Base-by-base conservation (phyloP, 257 asterid genomes). In the Coffea eugenioides region DNA sequence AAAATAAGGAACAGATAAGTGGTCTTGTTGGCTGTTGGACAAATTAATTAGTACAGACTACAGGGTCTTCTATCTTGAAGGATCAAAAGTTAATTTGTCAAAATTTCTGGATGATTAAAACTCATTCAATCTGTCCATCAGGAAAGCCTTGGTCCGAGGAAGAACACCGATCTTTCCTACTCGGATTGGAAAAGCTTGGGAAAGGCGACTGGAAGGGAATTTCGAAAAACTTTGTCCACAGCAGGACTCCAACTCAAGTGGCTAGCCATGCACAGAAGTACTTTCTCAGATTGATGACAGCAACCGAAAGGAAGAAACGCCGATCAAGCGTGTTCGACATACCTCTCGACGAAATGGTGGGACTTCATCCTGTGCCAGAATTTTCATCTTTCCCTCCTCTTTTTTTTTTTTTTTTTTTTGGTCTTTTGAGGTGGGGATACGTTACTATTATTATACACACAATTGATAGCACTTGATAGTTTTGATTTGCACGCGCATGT, bases 211-310 rank as follows among this genome's bases (percentile, higher is more conserved):
- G 97, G 97, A 92, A 90, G 73, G 97, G 90, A 52, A 90, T 92
- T 6, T 82, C 97, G 0, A 78, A 49, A 20, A 77, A 79, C 16
- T 92, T 62, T 70, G 97, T 92, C 1, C 88, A 86, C 2, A 34
- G 91, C 2, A 88, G 95, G 64, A 89, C 83, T 20, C 82, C 95
- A 16, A 77, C 94, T 0, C 93, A 91, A 79, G 90, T 91, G 20
- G 97, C 97, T 18, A 91, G 97, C 34, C 97, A 92, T 80, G 93
- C 97, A 1, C 97, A 92, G 46, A 92, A 92, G 71, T 90, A 92
- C 51, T 92, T 85, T 80, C 89, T 79, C 13, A 87, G 93, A 79
- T 39, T 39, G 4, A 56, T 75, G 10, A 1, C 85, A 1, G 75
- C 85, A 4, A n/a, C 45, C 2, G 85, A 83, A 12, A 85, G 77